Evolutionary conservation across 2,329 filamentous ascomycete genomes (phyloP), one percentile per base, ranked within the genome.

Genomic region (Biscogniauxia mediterranea): DNA sequence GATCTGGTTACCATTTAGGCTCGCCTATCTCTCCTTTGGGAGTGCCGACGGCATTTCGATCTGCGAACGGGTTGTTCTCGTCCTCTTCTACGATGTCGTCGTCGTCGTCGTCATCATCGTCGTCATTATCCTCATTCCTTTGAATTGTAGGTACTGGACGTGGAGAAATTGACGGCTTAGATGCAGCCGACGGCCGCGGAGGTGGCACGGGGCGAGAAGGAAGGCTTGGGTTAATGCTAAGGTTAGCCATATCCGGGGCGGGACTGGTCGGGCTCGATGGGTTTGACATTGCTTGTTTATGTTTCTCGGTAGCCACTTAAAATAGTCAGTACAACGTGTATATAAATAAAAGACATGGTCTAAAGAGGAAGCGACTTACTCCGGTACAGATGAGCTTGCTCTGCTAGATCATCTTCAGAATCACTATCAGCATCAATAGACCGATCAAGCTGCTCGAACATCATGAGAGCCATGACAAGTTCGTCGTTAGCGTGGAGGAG

Each of bases 401-500:
- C 86, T 52, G 88, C 86, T 50, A 86, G 73, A 68, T 86, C 89
- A 63, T 89, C 87, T 60, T 90, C 87, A 1, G 86, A 89, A 74
- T 90, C 87, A 66, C 86, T 89, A 71, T 90, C 88, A 5, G 87
- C 87, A 66, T 92, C 90, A 65, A 94, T 90, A 54, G 91, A 93
- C 63, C 89, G 88, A 73, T 99, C 94, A 65, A 98, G 85, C 69
- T 97, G 91, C 76, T 98, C 94, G 72, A 93, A 99, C 0, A 93
- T 91, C 86, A 96, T 97, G 60, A 99, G 83, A 1, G 93, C 92
- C 64, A 89, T 89, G 50, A 98, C 91, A n/a, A 99, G 88, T 76
- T 96, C 91, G 70, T 99, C 95, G 70, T 99, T 98, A 66, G 94
- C 93, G 70, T 95, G 92, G 19, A 99, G 87, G 4, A 99, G 83